A percentile compares a stretch with the other conserved stretches of the same genome.
These are phyloP conservation scores for Exophiala oligosperma DNA, from an alignment of 2,329 filamentous ascomycete genomes.

Conservation along the genomic window DNA sequence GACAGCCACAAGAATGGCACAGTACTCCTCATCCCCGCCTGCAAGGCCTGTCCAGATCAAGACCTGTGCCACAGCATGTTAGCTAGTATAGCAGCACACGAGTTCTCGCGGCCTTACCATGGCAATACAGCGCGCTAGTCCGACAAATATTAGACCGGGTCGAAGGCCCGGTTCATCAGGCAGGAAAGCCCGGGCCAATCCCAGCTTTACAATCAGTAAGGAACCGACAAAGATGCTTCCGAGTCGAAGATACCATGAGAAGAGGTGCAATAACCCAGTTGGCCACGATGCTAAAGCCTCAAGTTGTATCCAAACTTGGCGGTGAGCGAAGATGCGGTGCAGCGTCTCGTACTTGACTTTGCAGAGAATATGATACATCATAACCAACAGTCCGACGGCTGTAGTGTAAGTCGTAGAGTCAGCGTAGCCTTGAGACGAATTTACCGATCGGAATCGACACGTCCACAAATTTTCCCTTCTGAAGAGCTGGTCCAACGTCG, in stretches of 20 bases:
- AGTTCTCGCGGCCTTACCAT: slow-evolving; percentile 59
- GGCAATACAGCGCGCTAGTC: slow-evolving; percentile 80
- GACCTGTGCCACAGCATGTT: slow-evolving; percentile 39
- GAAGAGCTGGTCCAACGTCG: too few relatives aligned
- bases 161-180: slow-evolving; percentile 51
- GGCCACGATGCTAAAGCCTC: slow-evolving; percentile 67
- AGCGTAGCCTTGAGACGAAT: too few relatives aligned
- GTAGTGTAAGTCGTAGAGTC: not conserved
- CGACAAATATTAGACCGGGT: slow-evolving; percentile 75
- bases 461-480: too few relatives aligned
- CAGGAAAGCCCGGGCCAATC: slow-evolving; percentile 52
- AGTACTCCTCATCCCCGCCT: slow-evolving; percentile 76
- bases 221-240: not conserved
- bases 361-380: slow-evolving; percentile 93
- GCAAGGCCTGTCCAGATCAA: slow-evolving; percentile 78
- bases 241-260: slow-evolving; percentile 63
- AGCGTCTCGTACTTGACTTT: slow-evolving; percentile 78
- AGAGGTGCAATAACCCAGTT: slow-evolving; percentile 84
- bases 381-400: slow-evolving; percentile 78
- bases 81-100: not conserved
- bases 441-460: too few relatives aligned
- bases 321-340: slow-evolving; percentile 63
- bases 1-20: slow-evolving; percentile 73
- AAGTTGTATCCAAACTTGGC: slow-evolving; percentile 75
- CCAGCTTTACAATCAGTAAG: slow-evolving; percentile 41